These are phyloP conservation scores for Metarhizium humberi DNA, from an alignment of 2,329 filamentous ascomycete species.

Conservation along the genomic window DNA sequence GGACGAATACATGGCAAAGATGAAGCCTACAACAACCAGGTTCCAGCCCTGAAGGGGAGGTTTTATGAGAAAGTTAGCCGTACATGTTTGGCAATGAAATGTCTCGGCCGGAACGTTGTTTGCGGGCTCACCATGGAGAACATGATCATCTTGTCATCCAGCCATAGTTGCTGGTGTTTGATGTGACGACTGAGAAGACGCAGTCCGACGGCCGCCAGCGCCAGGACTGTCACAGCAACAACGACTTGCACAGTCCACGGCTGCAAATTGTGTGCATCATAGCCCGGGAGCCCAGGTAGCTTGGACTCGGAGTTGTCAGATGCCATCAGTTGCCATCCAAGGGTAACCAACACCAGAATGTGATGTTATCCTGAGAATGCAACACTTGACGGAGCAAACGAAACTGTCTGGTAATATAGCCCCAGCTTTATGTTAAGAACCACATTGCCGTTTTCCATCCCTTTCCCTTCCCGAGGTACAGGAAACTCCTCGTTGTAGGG, in stretches of 20 bases:
- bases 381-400: not conserved
- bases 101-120: not conserved
- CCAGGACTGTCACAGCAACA: slow-evolving; percentile 29
- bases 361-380: not conserved
- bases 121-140: slow-evolving; percentile 34
- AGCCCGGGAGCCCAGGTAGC: slow-evolving; percentile 13
- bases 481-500: not conserved
- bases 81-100: not conserved
- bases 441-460: not conserved
- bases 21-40: slow-evolving; percentile 34
- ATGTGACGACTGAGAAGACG: slow-evolving; percentile 30
- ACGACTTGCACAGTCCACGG: slow-evolving; percentile 31
- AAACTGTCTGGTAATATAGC: not conserved
- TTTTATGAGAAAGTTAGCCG: not conserved
- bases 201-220: slow-evolving; percentile 26
- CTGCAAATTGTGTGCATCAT: slow-evolving; percentile 25
- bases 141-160: slow-evolving; percentile 39
- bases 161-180: slow-evolving; percentile 32
- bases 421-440: not conserved
- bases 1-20: slow-evolving; percentile 34
- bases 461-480: not conserved
- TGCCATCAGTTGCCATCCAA: slow-evolving; percentile 3
- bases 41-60: slow-evolving; percentile 25
- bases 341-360: not conserved
- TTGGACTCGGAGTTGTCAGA: slow-evolving; percentile 1